A percentile compares a stretch with the other conserved stretches of the same genome.
These are phyloP conservation scores for Cutaneotrichosporon dermatis DNA, from an alignment of 1,284 basidiomycete species.

Conservation along the genomic window DNA sequence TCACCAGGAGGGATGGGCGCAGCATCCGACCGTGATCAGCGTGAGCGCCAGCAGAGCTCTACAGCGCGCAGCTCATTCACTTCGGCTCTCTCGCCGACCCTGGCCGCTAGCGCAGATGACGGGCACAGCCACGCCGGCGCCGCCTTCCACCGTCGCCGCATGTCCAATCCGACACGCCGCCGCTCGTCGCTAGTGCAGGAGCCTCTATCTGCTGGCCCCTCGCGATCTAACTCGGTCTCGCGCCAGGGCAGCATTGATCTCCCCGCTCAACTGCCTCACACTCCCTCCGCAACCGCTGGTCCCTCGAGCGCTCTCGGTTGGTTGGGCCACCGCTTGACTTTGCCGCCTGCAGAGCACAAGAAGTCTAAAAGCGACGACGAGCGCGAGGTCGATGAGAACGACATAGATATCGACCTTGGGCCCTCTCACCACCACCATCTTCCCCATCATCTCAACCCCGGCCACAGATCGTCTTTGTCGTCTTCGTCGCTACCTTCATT, in stretches of 20 bases:
- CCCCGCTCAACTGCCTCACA: neutral
- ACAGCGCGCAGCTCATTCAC: neutral
- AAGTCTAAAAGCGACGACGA: conserved; percentile 6
- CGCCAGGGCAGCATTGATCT: neutral
- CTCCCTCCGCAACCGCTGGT: no score
- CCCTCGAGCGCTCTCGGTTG: neutral
- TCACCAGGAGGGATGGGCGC: no score
- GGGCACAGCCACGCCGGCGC: neutral
- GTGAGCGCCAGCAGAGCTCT: no score
- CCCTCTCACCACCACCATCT: neutral
- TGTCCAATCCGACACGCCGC: neutral
- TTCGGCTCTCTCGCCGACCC: neutral
- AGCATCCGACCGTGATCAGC: no score
- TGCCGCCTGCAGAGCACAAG: neutral
- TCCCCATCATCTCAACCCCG: no score
- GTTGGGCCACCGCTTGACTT: neutral
- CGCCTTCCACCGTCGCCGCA: conserved; percentile 1
- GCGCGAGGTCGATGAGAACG: neutral
- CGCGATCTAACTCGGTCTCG: neutral
- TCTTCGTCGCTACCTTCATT: no score
- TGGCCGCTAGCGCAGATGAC: neutral
- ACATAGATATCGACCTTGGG: conserved; percentile 1
- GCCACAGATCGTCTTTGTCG: no score
- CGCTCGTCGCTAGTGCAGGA: neutral
- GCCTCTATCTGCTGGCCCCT: neutral